Percentiles rank a stretch among this genome's conserved stretches.
Evolutionary conservation across 768 basidiomycete species (phyloP).

Genomic region (Obba rivulosa): DNA sequence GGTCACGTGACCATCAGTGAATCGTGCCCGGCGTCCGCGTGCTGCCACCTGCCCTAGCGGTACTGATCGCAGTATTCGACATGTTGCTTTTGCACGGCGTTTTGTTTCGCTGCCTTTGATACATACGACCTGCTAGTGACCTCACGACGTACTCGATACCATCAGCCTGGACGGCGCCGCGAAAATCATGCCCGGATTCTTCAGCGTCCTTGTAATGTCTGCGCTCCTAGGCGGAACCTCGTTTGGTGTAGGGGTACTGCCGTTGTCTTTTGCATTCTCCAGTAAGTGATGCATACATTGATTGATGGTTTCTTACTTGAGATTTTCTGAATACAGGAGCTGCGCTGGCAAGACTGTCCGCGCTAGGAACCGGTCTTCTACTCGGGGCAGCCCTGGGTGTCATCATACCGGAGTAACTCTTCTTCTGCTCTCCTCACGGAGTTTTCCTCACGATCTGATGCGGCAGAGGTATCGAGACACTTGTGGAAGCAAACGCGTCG

Average conservation of each 20-base stretch:
- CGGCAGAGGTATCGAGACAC: constrained; percentile 69
- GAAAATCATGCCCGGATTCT: constrained; percentile 28
- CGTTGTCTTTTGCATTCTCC: constrained; percentile 68
- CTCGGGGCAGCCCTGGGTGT: constrained; percentile 88
- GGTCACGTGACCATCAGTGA: no score
- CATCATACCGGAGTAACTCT: constrained; percentile 86
- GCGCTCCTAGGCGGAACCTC: constrained; percentile 54
- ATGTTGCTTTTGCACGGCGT: no score
- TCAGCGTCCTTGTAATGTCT: constrained; percentile 50
- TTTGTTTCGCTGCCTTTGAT: no score
- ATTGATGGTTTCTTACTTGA: neutral
- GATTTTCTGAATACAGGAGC: constrained; percentile 26
- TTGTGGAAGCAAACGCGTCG: constrained; percentile 33
- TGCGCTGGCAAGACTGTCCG: constrained; percentile 40
- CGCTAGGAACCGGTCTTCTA: constrained; percentile 76
- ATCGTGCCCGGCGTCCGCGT: no score
- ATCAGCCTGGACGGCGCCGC: neutral
- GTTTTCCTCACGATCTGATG: neutral
- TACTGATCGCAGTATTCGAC: no score
- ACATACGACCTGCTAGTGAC: no score
- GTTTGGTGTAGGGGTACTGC: constrained; percentile 68
- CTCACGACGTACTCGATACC: no score
- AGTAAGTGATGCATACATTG: constrained; percentile 49
- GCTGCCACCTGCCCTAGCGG: no score
- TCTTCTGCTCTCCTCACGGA: neutral